Base-by-base conservation (phyloP, 2,329 filamentous ascomycete genomes). In the Phialemonium atrogriseum region DNA sequence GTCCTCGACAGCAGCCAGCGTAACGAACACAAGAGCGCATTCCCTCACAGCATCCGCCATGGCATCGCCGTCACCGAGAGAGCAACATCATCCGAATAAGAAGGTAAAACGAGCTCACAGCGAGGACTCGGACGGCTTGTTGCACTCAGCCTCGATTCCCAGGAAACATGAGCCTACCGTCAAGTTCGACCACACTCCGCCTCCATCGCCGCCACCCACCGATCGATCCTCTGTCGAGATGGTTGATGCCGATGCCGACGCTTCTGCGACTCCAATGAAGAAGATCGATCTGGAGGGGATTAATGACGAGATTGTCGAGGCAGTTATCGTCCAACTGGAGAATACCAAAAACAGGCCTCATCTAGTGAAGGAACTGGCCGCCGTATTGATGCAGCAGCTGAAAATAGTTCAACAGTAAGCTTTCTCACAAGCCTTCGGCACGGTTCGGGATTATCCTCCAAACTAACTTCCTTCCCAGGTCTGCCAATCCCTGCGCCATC, bases 291-390 rank as follows among this genome's bases (percentile, higher is more conserved):
- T 86, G 31, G 80, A 87, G 43, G 76, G 77, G 23, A 88, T 96
- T 59, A 86, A 88, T 52, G 91, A 98, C 56, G 87, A 94, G 50
- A 94, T 98, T 47, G 89, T 98, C 31, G 81, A 93, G 52, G 86
- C 78, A 11, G 86, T 93, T 29, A 85, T 96, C 49, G 63, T 84
- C 46, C 87, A 94, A 60, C 67, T 98, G 34, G 80, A 94, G 56
- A 82, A 82, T 54, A 93, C 88, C 2, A 83, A 79, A 39, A 98
- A 98, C 59, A 73, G 88, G 34, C 91, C 91, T 34, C 89, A 95
- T 59, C 69, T 96, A 18, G 86, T 96, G 41, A 95, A 94, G 61
- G 89, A 96, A 60, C 73, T 98, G 27, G 86, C 88, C 32, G 73
- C 78, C 10, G 73, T 93, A 31, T 70, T 96, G 38, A 76, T 83